Percentiles rank a stretch among this genome's conserved stretches.
These are phyloP conservation scores for Rhamnella rubrinervis DNA, from an alignment of 331 rosid species.

Conservation along the genomic window DNA sequence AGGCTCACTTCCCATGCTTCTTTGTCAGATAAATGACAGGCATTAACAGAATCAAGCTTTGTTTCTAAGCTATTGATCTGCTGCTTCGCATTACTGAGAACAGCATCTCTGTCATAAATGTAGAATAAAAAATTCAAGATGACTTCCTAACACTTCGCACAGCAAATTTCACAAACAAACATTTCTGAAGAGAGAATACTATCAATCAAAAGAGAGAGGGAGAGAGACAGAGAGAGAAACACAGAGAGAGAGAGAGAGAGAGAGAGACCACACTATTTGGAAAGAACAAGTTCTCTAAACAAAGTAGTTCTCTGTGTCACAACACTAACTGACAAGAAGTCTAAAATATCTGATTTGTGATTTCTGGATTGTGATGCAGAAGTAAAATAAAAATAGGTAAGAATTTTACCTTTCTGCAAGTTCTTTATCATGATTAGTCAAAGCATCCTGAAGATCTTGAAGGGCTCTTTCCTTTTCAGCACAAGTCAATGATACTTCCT, in stretches of 20 bases:
- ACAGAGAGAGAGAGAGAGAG: too few species aligned
- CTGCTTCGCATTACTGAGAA: slow-evolving; percentile 57
- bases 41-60: slow-evolving; percentile 63
- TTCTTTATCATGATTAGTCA: slow-evolving; percentile 64
- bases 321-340: too few species aligned
- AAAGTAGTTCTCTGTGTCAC: too few species aligned
- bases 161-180: too few species aligned
- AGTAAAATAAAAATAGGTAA: not conserved
- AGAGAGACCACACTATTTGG: too few species aligned
- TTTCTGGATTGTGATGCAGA: not conserved
- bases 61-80: slow-evolving; percentile 67
- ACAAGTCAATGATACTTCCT: slow-evolving; percentile 55
- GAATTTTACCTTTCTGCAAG: slow-evolving; percentile 67
- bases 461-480: slow-evolving; percentile 75
- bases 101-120: slow-evolving; percentile 59
- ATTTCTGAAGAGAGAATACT: too few species aligned
- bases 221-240: too few species aligned
- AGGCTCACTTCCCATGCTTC: slow-evolving; percentile 88
- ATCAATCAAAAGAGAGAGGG: too few species aligned
- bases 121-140: slow-evolving; percentile 19
- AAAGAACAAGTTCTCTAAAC: too few species aligned
- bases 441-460: slow-evolving; percentile 67
- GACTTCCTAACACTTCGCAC: too few species aligned
- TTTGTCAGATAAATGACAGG: slow-evolving; percentile 67
- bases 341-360: too few species aligned